Base-by-base conservation (phyloP, 106 monocot species). In the Dioscorea zingiberensis region DNA sequence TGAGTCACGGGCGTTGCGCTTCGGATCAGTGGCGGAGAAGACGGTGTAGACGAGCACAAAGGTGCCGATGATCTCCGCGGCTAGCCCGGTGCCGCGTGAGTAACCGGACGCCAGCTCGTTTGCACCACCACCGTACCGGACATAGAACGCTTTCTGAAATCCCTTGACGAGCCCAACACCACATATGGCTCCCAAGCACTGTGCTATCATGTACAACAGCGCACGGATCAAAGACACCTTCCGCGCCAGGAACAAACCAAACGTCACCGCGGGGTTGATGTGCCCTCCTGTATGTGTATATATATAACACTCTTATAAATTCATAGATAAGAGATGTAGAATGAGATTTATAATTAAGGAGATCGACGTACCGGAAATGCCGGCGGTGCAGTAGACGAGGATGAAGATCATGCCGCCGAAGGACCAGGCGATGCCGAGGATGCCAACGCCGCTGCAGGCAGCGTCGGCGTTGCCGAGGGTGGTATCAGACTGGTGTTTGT, bases 361-460 rank as follows among this genome's bases (percentile, higher is more conserved):
- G 30, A 30, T 30, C 4, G 30, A 30, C 7, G 49, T 49, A 83
- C 90, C 94, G 16, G 94, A 94, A 66, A 94, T 87, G 23, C 94
- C 94, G 59, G 94, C 94, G 64, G 94, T 94, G 89, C 94, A 90
- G 90, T 94, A 94, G 64, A 94, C 94, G 27, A 93, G 85, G 64
- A 93, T 68, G 38, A 93, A 93, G 69, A 93, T 93, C 93, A 93
- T 93, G 59, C 94, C 94, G 22, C 94, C 94, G 60, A 94, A 94
- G 27, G 94, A 81, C 94, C 94, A 94, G 7, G 94, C 79, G 58
- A 60, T 69, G 64, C 65, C 74, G 55, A 56, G 78, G 56, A 71
- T 21, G 17, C 67, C 63, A 62, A 75, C 62, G 44, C 66, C 67
- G n/a, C 62, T 44, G 62, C 75, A 76, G 4, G 53, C 60, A 23